phyloP scores from a whole-genome alignment of 2,329 filamentous ascomycete species.

The Calonectria ilicicola region DNA sequence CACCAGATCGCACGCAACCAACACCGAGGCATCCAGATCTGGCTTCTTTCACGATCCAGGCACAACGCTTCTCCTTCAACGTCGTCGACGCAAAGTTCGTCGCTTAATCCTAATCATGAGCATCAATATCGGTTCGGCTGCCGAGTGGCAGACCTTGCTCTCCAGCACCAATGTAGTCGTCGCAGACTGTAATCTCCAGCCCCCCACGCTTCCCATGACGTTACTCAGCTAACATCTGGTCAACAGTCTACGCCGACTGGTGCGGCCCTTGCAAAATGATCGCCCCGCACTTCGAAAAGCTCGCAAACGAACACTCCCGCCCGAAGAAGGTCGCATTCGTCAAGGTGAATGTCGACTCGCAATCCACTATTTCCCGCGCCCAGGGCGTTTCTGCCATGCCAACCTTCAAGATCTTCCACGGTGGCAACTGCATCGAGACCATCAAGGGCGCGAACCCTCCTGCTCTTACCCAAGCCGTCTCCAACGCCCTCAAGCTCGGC shows the following conservation, averaged over 20 bases:
- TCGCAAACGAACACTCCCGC: constrained; percentile 83
- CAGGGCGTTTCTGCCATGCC: constrained; percentile 91
- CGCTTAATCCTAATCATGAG: constrained; percentile 52
- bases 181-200: constrained; percentile 80
- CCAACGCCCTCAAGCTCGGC: constrained; percentile 72
- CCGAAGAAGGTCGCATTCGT: constrained; percentile 88
- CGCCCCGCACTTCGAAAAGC: constrained; percentile 87
- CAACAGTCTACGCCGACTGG: constrained; percentile 91
- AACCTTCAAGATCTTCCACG: constrained; percentile 92
- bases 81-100: constrained; percentile 19
- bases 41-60: constrained; percentile 25
- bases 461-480: constrained; percentile 80
- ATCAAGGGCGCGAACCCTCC: constrained; percentile 85
- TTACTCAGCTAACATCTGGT: constrained; percentile 40
- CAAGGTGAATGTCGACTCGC: constrained; percentile 91
- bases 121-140: constrained; percentile 71
- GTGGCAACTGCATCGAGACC: constrained; percentile 77
- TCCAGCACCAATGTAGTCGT: constrained; percentile 83
- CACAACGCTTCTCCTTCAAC: background rate
- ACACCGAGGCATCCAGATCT: constrained; percentile 29
- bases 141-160: constrained; percentile 80
- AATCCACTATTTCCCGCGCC: constrained; percentile 79
- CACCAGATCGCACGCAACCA: constrained; percentile 20
- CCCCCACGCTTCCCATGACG: background rate
- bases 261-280: constrained; percentile 95